These are phyloP conservation scores for Penicillium sp. DNA, from an alignment of 2,329 filamentous ascomycete species.

Conservation along the genomic window DNA sequence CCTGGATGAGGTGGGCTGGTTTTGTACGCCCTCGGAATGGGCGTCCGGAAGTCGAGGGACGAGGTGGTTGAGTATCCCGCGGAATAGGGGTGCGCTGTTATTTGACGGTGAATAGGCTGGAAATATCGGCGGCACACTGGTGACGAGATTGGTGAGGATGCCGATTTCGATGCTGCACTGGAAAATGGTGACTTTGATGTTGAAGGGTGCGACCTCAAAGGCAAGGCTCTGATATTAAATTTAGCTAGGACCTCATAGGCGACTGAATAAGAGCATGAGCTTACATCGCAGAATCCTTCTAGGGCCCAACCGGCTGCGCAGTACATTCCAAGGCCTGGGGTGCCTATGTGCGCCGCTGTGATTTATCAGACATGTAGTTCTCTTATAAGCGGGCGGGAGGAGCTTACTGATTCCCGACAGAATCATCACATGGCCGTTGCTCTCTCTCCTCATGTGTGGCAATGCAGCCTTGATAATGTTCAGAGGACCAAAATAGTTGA, in stretches of 20 bases:
- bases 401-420: slow-evolving; percentile 74
- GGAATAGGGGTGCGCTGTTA: slow-evolving; percentile 75
- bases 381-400: too few relatives aligned
- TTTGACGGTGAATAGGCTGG: slow-evolving; percentile 66
- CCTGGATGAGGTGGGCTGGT: neutral
- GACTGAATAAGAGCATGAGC: slow-evolving; percentile 1
- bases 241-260: slow-evolving; percentile 4
- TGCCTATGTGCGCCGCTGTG: slow-evolving; percentile 79
- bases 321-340: slow-evolving; percentile 86
- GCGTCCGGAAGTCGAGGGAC: slow-evolving; percentile 70
- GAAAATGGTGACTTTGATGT: slow-evolving; percentile 92
- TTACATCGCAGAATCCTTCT: slow-evolving; percentile 88
- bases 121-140: slow-evolving; percentile 74
- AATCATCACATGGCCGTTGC: slow-evolving; percentile 85
- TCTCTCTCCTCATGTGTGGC: slow-evolving; percentile 74
- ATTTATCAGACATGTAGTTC: slow-evolving; percentile 16
- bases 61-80: slow-evolving; percentile 78
- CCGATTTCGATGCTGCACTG: slow-evolving; percentile 94
- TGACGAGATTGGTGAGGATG: slow-evolving; percentile 81
- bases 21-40: slow-evolving; percentile 6
- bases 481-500: slow-evolving; percentile 91
- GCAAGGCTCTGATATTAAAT: slow-evolving; percentile 63
- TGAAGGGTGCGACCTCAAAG: slow-evolving; percentile 96
- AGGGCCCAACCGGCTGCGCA: slow-evolving; percentile 92
- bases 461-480: slow-evolving; percentile 91